These are phyloP conservation scores for Miamiensis avidus DNA, from an alignment of 169 alveolate genomes.

Conservation along the genomic window DNA sequence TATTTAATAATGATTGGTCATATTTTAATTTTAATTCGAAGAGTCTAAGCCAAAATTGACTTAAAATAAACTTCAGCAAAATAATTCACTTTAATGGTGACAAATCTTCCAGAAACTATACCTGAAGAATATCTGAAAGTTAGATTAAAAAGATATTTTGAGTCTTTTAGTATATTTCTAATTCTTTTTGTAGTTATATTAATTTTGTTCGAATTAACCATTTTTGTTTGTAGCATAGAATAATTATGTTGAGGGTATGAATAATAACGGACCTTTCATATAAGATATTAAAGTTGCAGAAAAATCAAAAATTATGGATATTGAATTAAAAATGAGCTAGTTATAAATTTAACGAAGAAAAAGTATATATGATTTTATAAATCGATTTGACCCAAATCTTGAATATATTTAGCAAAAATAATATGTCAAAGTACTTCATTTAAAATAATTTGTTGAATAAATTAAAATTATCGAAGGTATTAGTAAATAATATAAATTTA, in stretches of 20 bases:
- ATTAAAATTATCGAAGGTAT: neutral
- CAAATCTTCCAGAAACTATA: neutral
- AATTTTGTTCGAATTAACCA: no score
- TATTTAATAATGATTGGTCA: neutral
- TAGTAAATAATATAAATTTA: no score
- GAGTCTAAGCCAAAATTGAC: neutral
- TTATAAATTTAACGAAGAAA: neutral
- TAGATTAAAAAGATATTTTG: neutral
- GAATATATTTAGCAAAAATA: neutral
- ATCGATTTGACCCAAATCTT: neutral
- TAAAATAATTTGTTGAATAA: neutral
- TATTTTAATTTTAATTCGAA: neutral
- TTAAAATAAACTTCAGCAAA: neutral
- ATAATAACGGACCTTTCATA: neutral
- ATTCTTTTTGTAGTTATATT: no score
- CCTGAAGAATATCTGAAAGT: neutral
- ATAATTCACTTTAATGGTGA: neutral
- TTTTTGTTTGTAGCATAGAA: neutral
- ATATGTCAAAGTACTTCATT: neutral
- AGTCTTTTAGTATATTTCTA: neutral
- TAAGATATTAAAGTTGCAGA: neutral
- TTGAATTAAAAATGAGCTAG: neutral
- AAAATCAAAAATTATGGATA: neutral
- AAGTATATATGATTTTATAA: no score
- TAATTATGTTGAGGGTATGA: neutral